Conservation (phyloP, 306 rosid species). For the Luffa acutangula region DNA sequence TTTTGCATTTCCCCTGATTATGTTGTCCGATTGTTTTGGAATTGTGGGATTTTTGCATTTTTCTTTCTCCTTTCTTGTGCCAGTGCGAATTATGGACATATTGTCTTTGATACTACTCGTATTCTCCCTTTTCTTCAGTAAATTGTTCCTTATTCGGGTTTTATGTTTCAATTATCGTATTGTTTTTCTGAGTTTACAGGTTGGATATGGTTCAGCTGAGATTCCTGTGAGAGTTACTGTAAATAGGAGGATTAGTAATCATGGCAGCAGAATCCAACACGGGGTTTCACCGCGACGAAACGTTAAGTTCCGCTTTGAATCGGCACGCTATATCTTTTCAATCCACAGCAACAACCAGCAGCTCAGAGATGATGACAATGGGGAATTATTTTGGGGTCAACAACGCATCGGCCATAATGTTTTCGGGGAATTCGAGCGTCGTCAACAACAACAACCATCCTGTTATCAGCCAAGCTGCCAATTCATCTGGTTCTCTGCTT, state of each 20-base stretch:
- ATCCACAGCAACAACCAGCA: constrained; percentile 57
- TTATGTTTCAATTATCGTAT: not conserved
- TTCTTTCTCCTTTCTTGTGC: not conserved
- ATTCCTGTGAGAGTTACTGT: constrained; percentile 10
- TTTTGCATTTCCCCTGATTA: not conserved
- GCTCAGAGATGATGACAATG: constrained; percentile 77
- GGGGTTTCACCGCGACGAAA: constrained; percentile 49
- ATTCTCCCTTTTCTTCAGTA: not conserved
- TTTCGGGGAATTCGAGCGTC: constrained; percentile 48
- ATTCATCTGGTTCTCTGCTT: constrained; percentile 52
- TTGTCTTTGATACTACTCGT: not conserved
- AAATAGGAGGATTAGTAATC: not conserved
- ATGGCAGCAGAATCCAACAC: constrained; percentile 85
- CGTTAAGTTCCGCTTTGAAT: constrained; percentile 44
- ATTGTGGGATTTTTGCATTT: not conserved
- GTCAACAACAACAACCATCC: constrained; percentile 38
- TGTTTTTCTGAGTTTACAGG: constrained; percentile 14
- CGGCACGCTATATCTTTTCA: constrained; percentile 82
- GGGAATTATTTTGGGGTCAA: constrained; percentile 52
- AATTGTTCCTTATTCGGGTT: not conserved
- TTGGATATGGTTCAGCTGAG: constrained; percentile 26
- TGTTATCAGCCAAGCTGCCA: constrained; percentile 49
- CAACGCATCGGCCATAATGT: constrained; percentile 43
- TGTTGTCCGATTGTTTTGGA: not conserved
- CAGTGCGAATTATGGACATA: not conserved